These are phyloP conservation scores for Neoboletus brunneissimus DNA, from an alignment of 768 basidiomycete species.

Conservation along the genomic window DNA sequence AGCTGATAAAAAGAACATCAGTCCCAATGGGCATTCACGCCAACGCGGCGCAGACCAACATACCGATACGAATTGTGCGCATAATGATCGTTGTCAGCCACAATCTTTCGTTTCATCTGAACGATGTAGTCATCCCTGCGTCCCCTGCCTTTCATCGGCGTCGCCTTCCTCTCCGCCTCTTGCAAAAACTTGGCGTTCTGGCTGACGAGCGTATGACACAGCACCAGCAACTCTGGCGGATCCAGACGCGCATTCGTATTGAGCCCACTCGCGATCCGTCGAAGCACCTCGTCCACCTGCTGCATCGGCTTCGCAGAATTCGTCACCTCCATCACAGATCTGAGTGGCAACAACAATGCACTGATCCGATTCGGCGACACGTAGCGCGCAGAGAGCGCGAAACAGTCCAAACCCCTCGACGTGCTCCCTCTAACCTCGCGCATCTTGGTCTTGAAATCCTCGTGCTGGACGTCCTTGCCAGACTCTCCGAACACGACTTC, in stretches of 20 bases:
- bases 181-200: conserved; percentile 88
- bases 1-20: conserved; percentile 55
- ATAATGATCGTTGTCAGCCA: conserved; percentile 62
- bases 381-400: conserved; percentile 73
- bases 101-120: conserved; percentile 68
- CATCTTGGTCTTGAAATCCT: conserved; percentile 94
- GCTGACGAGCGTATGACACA: conserved; percentile 87
- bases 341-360: conserved; percentile 71
- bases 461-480: conserved; percentile 80
- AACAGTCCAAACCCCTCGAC: conserved; percentile 83
- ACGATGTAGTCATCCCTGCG: conserved; percentile 62
- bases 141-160: conserved; percentile 30
- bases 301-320: conserved; percentile 76
- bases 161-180: conserved; percentile 42
- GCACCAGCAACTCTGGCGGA: conserved; percentile 67
- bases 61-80: conserved; percentile 86
- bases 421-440: conserved; percentile 83
- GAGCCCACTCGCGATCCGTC: conserved; percentile 77
- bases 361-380: conserved; percentile 78
- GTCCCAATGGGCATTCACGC: too few species aligned
- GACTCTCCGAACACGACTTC: conserved; percentile 96
- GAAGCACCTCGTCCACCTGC: conserved; percentile 85
- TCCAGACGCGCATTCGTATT: conserved; percentile 75
- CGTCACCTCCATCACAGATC: conserved; percentile 83
- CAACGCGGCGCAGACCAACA: conserved; percentile 13